Percentiles rank a stretch among this genome's conserved stretches.
These are phyloP conservation scores for Aspergillus sp. DNA, from an alignment of 2,329 filamentous ascomycete species.

Conservation along the genomic window DNA sequence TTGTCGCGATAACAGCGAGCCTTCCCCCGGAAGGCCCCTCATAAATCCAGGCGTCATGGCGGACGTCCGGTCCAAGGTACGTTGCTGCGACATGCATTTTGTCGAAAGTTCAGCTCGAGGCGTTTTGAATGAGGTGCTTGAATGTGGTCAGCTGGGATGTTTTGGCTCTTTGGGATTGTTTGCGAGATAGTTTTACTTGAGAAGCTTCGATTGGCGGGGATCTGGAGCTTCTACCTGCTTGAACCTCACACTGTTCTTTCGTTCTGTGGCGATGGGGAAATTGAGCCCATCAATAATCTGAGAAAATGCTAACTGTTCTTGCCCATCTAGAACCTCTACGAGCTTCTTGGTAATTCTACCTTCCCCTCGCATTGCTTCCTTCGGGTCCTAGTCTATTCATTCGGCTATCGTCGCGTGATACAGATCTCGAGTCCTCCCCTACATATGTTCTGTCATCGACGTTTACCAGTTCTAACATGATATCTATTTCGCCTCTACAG, in stretches of 20 bases:
- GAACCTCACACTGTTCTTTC: not conserved
- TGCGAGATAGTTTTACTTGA: not conserved
- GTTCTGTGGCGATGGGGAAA: not conserved
- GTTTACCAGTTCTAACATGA: conserved; percentile 28
- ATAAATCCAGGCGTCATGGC: conserved; percentile 51
- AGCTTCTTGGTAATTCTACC: conserved; percentile 81
- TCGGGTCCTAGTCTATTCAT: conserved; percentile 1
- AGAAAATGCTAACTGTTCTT: conserved; percentile 36
- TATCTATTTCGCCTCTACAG: conserved; percentile 44
- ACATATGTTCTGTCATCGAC: conserved; percentile 13
- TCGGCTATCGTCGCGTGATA: not conserved
- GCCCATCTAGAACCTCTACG: conserved; percentile 80
- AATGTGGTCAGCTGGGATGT: not conserved
- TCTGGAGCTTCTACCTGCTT: not conserved
- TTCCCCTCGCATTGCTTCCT: conserved; percentile 14
- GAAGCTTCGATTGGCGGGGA: conserved; percentile 6
- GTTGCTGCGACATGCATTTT: conserved; percentile 17
- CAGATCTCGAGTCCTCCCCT: not conserved
- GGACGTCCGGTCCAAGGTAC: conserved; percentile 55
- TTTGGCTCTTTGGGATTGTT: not conserved
- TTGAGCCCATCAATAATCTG: not conserved
- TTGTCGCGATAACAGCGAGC: conserved; percentile 50
- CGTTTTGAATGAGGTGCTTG: not conserved
- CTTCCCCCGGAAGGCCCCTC: conserved; percentile 52
- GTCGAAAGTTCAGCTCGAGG: not conserved